A percentile compares a stretch with the other conserved stretches of the same genome.
Evolutionary conservation across 2,329 filamentous ascomycete genomes (phyloP).

Genomic region (Xylariaceae sp.): DNA sequence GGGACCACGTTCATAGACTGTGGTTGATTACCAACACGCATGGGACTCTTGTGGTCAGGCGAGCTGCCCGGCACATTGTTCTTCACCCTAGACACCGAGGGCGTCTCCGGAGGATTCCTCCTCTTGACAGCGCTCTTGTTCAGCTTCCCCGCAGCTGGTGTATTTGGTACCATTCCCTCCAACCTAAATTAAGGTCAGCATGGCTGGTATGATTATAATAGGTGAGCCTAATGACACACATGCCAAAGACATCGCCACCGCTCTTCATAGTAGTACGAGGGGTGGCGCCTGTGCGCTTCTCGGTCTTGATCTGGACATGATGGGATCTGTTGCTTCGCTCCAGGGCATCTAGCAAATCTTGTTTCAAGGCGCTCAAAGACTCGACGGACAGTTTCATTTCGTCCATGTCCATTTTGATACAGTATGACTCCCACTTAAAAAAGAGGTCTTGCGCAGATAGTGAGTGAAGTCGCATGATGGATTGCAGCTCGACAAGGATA

Average conservation of each 20-base stretch:
- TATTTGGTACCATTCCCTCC: constrained; percentile 71
- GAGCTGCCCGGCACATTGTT: constrained; percentile 52
- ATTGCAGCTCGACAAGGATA: constrained; percentile 79
- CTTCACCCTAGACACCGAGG: constrained; percentile 54
- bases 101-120: constrained; percentile 51
- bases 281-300: constrained; percentile 67
- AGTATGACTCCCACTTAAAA: constrained; percentile 99
- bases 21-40: constrained; percentile 47
- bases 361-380: constrained; percentile 79
- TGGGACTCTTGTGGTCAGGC: constrained; percentile 50
- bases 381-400: constrained; percentile 74
- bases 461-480: constrained; percentile 83
- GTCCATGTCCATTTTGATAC: constrained; percentile 88
- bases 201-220: neutral
- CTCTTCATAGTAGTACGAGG: constrained; percentile 63
- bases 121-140: constrained; percentile 45
- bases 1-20: constrained; percentile 46
- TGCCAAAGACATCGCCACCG: constrained; percentile 77
- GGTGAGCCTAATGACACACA: constrained; percentile 56
- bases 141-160: constrained; percentile 56
- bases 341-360: constrained; percentile 81
- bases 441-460: constrained; percentile 86
- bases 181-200: constrained; percentile 50
- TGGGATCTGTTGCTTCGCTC: constrained; percentile 74
- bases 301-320: constrained; percentile 66